These are phyloP conservation scores for Petunia axillaris DNA, from an alignment of 257 asterid species.

Conservation along the genomic window DNA sequence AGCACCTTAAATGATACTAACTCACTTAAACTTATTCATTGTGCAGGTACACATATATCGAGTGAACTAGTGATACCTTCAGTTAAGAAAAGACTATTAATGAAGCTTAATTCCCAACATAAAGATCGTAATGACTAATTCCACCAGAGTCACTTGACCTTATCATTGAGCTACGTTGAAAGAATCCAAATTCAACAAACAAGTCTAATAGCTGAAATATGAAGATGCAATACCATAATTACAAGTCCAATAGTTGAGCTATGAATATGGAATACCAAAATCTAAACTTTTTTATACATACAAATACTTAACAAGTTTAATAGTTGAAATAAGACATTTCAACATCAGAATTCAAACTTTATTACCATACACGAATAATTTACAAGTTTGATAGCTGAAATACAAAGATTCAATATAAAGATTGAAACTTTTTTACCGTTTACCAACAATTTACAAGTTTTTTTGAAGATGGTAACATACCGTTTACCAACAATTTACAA, in stretches of 20 bases:
- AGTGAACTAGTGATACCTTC: constrained; percentile 14
- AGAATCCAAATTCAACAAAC: not conserved
- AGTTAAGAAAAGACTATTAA: not conserved
- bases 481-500: not conserved
- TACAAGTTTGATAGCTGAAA: too few relatives aligned
- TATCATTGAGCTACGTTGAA: not conserved
- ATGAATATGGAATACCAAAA: not conserved
- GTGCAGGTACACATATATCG: not conserved
- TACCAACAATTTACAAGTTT: too few relatives aligned
- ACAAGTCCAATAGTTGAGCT: too few relatives aligned
- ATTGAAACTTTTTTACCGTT: too few relatives aligned
- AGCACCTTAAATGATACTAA: not conserved
- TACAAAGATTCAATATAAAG: too few relatives aligned
- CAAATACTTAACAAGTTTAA: not conserved
- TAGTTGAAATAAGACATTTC: too few relatives aligned
- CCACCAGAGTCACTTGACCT: not conserved
- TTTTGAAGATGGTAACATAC: too few relatives aligned
- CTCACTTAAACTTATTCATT: not conserved
- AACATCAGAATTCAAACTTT: too few relatives aligned
- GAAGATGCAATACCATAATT: too few relatives aligned
- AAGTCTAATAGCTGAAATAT: too few relatives aligned
- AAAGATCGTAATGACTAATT: not conserved
- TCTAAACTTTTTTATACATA: not conserved
- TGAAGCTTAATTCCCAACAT: not conserved
- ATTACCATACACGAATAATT: too few relatives aligned